Evolutionary conservation across 179 eudicot genomes (phyloP).

Genomic region (Beta corolliflora): DNA sequence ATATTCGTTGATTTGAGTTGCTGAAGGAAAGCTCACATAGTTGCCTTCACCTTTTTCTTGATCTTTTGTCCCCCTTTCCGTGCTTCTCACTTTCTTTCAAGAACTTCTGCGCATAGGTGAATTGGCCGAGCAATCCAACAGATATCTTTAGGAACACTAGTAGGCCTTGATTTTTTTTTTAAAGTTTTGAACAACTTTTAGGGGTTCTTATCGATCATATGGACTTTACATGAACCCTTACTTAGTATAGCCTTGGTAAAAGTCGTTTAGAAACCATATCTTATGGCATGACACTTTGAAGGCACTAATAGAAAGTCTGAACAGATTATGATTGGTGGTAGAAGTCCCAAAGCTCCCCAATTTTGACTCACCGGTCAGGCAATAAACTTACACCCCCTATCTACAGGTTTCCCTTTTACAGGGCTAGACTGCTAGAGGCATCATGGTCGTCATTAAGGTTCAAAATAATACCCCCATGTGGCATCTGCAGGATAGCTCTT

Average conservation of each 20-base stretch:
- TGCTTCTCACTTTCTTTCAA: conserved; percentile 38
- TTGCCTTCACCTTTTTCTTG: conserved; percentile 36
- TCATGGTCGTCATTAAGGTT: not conserved
- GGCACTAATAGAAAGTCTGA: no score
- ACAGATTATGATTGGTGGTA: no score
- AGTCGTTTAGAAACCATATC: no score
- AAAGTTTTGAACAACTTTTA: not conserved
- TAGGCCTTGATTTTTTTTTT: no score
- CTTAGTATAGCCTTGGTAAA: no score
- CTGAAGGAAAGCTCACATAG: not conserved
- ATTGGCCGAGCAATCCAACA: conserved; percentile 56
- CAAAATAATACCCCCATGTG: not conserved
- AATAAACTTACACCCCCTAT: not conserved
- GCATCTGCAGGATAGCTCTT: no score
- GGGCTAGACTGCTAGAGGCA: not conserved
- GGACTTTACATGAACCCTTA: no score
- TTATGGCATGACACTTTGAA: no score
- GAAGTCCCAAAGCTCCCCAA: not conserved
- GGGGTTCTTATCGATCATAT: not conserved
- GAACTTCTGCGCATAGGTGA: conserved; percentile 57
- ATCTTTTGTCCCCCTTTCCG: conserved; percentile 20
- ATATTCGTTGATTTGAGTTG: conserved; percentile 21
- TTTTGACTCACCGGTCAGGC: not conserved
- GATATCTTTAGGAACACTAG: conserved; percentile 5
- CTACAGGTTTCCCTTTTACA: not conserved